Conservation (phyloP, 352 stramenopile genomes). For the Elongisporangium anandrum region DNA sequence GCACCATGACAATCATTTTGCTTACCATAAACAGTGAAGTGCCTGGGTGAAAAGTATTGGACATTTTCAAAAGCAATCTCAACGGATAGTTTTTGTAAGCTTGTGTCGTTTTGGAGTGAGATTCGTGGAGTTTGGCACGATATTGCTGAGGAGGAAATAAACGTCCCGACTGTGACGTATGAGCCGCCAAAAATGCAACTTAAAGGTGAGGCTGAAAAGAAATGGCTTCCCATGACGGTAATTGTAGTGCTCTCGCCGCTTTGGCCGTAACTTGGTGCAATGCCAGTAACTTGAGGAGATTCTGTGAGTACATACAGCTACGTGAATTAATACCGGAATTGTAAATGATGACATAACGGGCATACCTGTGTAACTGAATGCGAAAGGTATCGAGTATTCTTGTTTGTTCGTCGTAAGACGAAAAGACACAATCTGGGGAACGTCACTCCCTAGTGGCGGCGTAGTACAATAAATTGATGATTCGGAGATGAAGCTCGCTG, state of each 20-base stretch:
- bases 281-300: conserved; percentile 21
- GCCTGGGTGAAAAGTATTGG: conserved; percentile 13
- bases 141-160: conserved; percentile 18
- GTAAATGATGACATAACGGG: neutral
- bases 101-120: neutral
- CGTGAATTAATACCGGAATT: conserved; percentile 1
- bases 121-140: conserved; percentile 27
- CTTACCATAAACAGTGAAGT: conserved; percentile 24
- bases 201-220: conserved; percentile 17
- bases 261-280: conserved; percentile 21
- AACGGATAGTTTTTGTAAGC: conserved; percentile 10
- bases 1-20: neutral
- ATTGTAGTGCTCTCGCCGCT: conserved; percentile 17
- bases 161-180: conserved; percentile 16
- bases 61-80: conserved; percentile 22
- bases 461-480: conserved; percentile 16
- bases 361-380: conserved; percentile 51
- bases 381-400: conserved; percentile 34
- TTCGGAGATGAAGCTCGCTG: conserved; percentile 19
- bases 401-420: conserved; percentile 51
- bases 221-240: conserved; percentile 24
- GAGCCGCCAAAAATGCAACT: conserved; percentile 40
- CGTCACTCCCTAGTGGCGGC: neutral
- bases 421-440: conserved; percentile 15
- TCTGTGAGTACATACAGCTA: conserved; percentile 18